Conservation (phyloP, 2,329 filamentous ascomycete species). For the Achaetomium macrosporum region DNA sequence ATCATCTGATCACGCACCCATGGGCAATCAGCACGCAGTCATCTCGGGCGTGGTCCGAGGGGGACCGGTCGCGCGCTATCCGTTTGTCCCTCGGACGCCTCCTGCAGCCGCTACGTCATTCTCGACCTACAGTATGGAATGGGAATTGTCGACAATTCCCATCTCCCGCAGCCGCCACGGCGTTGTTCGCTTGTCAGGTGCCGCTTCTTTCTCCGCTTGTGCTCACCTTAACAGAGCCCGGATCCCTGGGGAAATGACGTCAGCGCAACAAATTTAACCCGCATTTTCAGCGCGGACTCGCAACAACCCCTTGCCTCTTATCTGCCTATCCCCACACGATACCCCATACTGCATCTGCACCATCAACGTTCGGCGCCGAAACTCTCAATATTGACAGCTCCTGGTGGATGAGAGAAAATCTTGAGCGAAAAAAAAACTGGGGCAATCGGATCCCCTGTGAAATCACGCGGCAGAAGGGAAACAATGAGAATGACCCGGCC, state of each 20-base stretch:
- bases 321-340: background rate
- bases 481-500: too few relatives aligned
- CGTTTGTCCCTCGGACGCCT: background rate
- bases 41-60: background rate
- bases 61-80: slow-evolving; percentile 5
- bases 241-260: slow-evolving; percentile 2
- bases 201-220: background rate
- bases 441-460: background rate
- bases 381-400: too few relatives aligned
- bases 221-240: background rate
- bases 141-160: slow-evolving; percentile 19
- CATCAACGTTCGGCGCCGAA: too few relatives aligned
- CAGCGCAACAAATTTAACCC: background rate
- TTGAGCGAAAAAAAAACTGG: too few relatives aligned
- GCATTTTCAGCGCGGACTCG: too few relatives aligned
- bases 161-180: slow-evolving; percentile 3
- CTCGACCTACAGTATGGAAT: slow-evolving; percentile 8
- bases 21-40: background rate
- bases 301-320: too few relatives aligned
- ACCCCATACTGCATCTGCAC: too few relatives aligned
- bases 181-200: background rate
- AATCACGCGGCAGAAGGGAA: background rate
- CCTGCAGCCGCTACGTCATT: slow-evolving; percentile 19
- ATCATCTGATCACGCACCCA: slow-evolving; percentile 9
- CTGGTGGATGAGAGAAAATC: too few relatives aligned